These are phyloP conservation scores for Rhizophagus clarus DNA, from an alignment of 192 early-diverging fungal genomes.

Conservation along the genomic window DNA sequence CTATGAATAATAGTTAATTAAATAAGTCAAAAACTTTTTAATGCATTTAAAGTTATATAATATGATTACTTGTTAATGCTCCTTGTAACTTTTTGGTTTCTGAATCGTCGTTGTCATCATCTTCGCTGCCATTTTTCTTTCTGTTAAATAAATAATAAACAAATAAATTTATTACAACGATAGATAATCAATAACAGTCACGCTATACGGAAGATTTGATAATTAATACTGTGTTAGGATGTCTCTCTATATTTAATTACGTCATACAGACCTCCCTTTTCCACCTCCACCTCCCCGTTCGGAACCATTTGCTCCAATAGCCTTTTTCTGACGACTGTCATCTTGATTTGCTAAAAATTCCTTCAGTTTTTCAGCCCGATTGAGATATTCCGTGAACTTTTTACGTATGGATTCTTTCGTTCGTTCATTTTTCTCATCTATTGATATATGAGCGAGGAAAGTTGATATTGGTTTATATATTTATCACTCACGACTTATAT, in stretches of 20 bases:
- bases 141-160: conserved; percentile 23
- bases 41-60: background rate
- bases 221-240: too few species aligned
- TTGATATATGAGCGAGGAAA: background rate
- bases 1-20: conserved; percentile 29
- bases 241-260: conserved; percentile 24
- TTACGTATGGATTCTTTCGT: conserved; percentile 82
- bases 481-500: background rate
- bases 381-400: conserved; percentile 91
- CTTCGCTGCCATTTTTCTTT: conserved; percentile 44
- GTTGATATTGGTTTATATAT: background rate
- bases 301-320: conserved; percentile 61
- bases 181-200: background rate
- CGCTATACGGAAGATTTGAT: conserved; percentile 8
- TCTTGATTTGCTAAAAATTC: conserved; percentile 75
- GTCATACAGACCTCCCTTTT: conserved; percentile 34
- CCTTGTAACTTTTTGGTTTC: conserved; percentile 52
- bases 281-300: conserved; percentile 39
- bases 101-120: conserved; percentile 48
- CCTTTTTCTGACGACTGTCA: conserved; percentile 65
- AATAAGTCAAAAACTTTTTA: background rate
- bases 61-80: conserved; percentile 37
- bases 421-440: conserved; percentile 95
- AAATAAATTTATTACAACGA: background rate
- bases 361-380: conserved; percentile 92